Evolutionary conservation across 768 basidiomycete species (phyloP).

Genomic region (Heimioporus sp.): DNA sequence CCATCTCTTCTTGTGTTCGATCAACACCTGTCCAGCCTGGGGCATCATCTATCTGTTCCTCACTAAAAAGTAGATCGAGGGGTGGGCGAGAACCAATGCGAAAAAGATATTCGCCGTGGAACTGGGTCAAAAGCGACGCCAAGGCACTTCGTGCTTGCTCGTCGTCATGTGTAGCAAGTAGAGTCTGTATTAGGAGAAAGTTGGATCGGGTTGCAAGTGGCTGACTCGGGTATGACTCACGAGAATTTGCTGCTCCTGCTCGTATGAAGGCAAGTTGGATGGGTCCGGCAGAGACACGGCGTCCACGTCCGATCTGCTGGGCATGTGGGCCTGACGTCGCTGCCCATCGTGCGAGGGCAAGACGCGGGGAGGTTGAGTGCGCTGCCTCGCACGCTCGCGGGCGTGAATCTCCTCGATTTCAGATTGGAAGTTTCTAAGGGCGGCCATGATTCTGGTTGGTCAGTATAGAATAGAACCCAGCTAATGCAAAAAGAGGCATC

Average conservation of each 20-base stretch:
- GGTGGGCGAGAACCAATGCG: slow-evolving; percentile 70
- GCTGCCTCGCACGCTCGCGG: slow-evolving; percentile 65
- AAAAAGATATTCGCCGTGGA: slow-evolving; percentile 72
- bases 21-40: slow-evolving; percentile 53
- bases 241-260: slow-evolving; percentile 18
- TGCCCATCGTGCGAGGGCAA: slow-evolving; percentile 26
- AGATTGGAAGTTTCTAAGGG: slow-evolving; percentile 46
- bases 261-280: slow-evolving; percentile 6
- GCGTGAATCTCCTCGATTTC: slow-evolving; percentile 78
- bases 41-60: slow-evolving; percentile 44
- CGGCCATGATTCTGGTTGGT: slow-evolving; percentile 23
- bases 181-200: slow-evolving; percentile 30
- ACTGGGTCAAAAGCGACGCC: slow-evolving; percentile 63
- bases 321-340: slow-evolving; percentile 47
- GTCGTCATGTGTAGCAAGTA: slow-evolving; percentile 42
- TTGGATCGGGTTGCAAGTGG: not conserved
- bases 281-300: not conserved
- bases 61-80: slow-evolving; percentile 51
- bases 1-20: slow-evolving; percentile 52
- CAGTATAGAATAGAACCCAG: not conserved
- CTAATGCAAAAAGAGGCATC: slow-evolving; percentile 13
- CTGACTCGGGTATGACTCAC: slow-evolving; percentile 4
- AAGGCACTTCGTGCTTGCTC: slow-evolving; percentile 62
- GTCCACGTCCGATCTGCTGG: not conserved
- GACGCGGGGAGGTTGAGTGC: slow-evolving; percentile 25